Evolutionary conservation across 345 rosid genomes (phyloP).

Genomic region (Citrus maxima): DNA sequence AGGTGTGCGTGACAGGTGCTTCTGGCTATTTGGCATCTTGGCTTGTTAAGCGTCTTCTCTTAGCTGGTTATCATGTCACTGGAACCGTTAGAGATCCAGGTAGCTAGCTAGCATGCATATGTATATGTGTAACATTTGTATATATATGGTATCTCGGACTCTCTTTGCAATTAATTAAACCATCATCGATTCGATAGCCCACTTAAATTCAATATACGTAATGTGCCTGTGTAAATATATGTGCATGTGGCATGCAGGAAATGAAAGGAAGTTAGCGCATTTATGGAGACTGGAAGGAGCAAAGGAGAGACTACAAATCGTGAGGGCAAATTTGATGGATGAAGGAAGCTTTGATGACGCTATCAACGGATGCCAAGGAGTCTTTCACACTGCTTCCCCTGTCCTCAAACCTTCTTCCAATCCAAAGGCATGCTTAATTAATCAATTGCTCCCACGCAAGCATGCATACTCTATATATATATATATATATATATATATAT

Average conservation of each 20-base stretch:
- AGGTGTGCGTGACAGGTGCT: constrained; percentile 89
- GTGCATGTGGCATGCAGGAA: constrained; percentile 31
- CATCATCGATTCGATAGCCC: too few relatives aligned
- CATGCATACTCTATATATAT: too few relatives aligned
- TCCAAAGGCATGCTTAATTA: constrained; percentile 56
- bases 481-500: too few relatives aligned
- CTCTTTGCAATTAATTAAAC: too few relatives aligned
- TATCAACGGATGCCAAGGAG: constrained; percentile 73
- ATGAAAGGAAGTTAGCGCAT: constrained; percentile 68
- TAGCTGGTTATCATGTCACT: constrained; percentile 67
- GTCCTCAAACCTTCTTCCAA: constrained; percentile 67
- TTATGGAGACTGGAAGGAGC: constrained; percentile 84
- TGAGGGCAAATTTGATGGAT: constrained; percentile 72
- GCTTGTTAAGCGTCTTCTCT: constrained; percentile 81
- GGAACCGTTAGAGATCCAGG: constrained; percentile 95
- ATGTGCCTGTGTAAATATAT: background rate
- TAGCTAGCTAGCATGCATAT: background rate
- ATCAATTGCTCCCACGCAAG: too few relatives aligned
- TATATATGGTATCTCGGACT: too few relatives aligned
- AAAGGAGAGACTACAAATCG: constrained; percentile 68
- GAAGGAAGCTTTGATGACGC: constrained; percentile 82
- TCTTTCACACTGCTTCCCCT: constrained; percentile 95
- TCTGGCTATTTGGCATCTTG: constrained; percentile 90
- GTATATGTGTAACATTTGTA: background rate
- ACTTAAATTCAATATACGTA: too few relatives aligned